phyloP scores from a whole-genome alignment of 345 rosid genomes.

The Populus pruinosa region DNA sequence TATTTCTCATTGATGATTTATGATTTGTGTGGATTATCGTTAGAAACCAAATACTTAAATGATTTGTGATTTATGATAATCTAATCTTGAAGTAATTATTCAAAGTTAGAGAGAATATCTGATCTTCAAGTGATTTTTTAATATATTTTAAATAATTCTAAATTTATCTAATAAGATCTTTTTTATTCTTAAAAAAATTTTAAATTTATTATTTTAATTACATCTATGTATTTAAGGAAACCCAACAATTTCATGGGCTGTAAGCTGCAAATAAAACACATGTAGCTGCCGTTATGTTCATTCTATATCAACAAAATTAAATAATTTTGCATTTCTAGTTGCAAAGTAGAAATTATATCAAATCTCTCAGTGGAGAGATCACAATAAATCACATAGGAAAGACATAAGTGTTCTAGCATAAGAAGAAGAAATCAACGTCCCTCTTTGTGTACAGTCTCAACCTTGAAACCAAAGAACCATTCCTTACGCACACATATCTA shows the following conservation, averaged over 20 bases:
- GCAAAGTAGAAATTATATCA: neutral
- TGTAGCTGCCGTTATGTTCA: conserved; percentile 91
- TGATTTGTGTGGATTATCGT: too few species aligned
- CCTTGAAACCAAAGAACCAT: conserved; percentile 68
- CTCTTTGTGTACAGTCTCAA: conserved; percentile 69
- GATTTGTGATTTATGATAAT: too few species aligned
- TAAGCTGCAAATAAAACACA: conserved; percentile 77
- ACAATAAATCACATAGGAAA: conserved; percentile 68
- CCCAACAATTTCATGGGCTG: conserved; percentile 37
- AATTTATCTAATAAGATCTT: accelerated
- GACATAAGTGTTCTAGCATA: conserved; percentile 54
- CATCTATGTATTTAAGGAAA: accelerated
- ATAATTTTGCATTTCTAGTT: neutral
- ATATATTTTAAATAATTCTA: too few species aligned
- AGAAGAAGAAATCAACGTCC: conserved; percentile 73
- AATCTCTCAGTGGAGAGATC: conserved; percentile 3
- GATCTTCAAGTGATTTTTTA: too few species aligned
- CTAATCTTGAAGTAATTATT: too few species aligned
- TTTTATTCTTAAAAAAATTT: accelerated
- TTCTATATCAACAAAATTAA: conserved; percentile 39
- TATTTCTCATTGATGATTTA: too few species aligned
- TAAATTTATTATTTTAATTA: too few species aligned
- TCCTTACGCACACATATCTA: conserved; percentile 39
- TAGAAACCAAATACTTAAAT: too few species aligned
- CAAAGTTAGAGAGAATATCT: accelerated